phyloP scores from a whole-genome alignment of 305 asterid species.

The Plantago lanceolata region DNA sequence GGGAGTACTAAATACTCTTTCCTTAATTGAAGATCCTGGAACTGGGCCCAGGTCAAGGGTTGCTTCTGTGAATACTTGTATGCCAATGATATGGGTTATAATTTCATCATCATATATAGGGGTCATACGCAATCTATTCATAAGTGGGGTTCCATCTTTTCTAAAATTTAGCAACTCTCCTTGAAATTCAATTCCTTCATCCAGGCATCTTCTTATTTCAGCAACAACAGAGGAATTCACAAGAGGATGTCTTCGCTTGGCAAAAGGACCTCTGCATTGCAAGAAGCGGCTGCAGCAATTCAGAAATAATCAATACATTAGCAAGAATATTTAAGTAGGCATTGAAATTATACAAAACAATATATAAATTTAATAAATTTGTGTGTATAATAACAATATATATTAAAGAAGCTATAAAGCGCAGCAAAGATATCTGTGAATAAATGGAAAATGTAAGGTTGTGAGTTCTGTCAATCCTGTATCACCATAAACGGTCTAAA shows the following conservation, averaged over 20 bases:
- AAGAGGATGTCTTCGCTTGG: constrained; percentile 78
- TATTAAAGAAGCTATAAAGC: too few relatives aligned
- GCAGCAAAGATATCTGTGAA: too few relatives aligned
- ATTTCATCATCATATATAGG: constrained; percentile 70
- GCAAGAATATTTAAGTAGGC: not conserved
- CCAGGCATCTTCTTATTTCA: constrained; percentile 70
- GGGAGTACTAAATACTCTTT: constrained; percentile 44
- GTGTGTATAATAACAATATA: too few relatives aligned
- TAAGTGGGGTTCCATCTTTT: constrained; percentile 77
- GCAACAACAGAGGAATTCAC: constrained; percentile 65
- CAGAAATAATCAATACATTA: constrained; percentile 13
- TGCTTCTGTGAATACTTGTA: constrained; percentile 63
- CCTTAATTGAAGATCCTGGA: constrained; percentile 68
- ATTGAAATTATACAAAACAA: too few relatives aligned
- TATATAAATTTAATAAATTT: too few relatives aligned
- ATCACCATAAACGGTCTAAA: too few relatives aligned
- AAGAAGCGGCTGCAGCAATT: constrained; percentile 68
- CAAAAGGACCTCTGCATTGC: constrained; percentile 82
- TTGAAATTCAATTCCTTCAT: constrained; percentile 69
- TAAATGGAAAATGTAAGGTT: too few relatives aligned
- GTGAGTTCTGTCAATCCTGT: too few relatives aligned
- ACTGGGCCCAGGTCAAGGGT: constrained; percentile 74
- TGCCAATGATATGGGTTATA: constrained; percentile 67
- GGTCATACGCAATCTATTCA: constrained; percentile 71
- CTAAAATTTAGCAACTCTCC: constrained; percentile 72